Evolutionary conservation across 306 rosid species (phyloP).

Genomic region (Glycyrrhiza uralensis): DNA sequence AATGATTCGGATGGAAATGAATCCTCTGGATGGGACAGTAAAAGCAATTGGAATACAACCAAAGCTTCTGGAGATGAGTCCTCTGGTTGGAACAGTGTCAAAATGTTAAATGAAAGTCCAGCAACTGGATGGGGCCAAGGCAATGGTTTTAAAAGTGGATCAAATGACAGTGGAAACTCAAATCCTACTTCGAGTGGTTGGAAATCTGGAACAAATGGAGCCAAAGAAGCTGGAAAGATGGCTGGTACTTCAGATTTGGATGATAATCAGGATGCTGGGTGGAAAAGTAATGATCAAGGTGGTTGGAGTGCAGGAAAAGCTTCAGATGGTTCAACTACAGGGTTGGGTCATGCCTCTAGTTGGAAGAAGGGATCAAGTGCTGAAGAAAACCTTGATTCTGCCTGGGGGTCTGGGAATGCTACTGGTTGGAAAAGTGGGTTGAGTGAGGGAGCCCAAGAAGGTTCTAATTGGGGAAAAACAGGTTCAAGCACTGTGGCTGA

Average conservation of each 20-base stretch:
- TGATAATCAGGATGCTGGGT: neutral
- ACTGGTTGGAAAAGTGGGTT: constrained; percentile 25
- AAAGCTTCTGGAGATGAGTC: neutral
- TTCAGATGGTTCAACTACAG: constrained; percentile 1
- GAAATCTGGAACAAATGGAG: constrained; percentile 23
- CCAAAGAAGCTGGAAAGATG: neutral
- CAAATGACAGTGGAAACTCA: constrained; percentile 16
- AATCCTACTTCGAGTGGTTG: neutral
- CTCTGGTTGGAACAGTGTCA: constrained; percentile 28
- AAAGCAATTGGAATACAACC: constrained; percentile 20
- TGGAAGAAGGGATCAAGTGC: too few relatives aligned
- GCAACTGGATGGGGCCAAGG: constrained; percentile 37
- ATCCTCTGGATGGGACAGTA: constrained; percentile 22
- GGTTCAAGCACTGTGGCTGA: neutral
- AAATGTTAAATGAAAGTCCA: constrained; percentile 10
- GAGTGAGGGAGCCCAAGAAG: constrained; percentile 13
- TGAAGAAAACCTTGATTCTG: neutral
- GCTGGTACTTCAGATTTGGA: neutral
- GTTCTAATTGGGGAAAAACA: constrained; percentile 26
- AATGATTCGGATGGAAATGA: constrained; percentile 7
- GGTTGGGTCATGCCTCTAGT: constrained; percentile 4
- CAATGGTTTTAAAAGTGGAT: constrained; percentile 24
- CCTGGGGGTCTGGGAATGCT: neutral
- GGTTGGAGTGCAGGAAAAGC: constrained; percentile 18
- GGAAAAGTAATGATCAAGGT: neutral